phyloP scores from a whole-genome alignment of 148 eudicot species.

The Spergularia marina region DNA sequence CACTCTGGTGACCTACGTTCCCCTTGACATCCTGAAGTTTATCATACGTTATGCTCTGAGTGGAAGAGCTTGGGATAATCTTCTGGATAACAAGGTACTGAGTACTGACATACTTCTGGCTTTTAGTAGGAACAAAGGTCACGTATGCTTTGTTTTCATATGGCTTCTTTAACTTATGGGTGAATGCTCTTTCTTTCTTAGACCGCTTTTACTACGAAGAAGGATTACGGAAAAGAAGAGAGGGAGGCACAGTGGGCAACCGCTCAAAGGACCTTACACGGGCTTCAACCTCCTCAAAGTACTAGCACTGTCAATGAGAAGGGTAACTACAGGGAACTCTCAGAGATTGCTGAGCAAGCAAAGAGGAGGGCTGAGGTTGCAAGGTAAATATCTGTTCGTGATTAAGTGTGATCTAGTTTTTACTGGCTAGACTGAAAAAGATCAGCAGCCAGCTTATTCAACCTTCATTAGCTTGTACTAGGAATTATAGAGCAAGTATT shows the following conservation, averaged over 20 bases:
- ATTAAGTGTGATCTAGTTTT: not conserved
- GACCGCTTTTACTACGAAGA: constrained; percentile 73
- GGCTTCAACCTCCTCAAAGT: constrained; percentile 59
- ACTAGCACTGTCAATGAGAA: constrained; percentile 32
- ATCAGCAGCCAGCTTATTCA: no score
- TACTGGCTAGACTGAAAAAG: no score
- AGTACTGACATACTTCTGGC: not conserved
- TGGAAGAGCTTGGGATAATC: constrained; percentile 64
- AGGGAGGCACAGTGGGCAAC: constrained; percentile 76
- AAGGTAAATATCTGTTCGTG: constrained; percentile 26
- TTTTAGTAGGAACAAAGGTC: not conserved
- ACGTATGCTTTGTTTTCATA: not conserved
- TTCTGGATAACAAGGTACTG: constrained; percentile 50
- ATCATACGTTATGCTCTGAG: constrained; percentile 47
- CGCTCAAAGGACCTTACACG: constrained; percentile 61
- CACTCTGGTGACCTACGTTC: constrained; percentile 53
- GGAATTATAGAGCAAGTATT: no score
- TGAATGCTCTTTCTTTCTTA: not conserved
- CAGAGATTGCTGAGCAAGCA: constrained; percentile 60
- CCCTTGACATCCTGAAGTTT: constrained; percentile 61
- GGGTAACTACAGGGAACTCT: constrained; percentile 47
- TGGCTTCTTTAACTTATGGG: not conserved
- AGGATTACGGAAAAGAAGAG: constrained; percentile 64
- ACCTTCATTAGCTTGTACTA: no score
- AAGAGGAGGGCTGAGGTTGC: constrained; percentile 56